These are phyloP conservation scores for Scheffersomyces titani DNA, from an alignment of 1,139 yeast species.

Conservation along the genomic window DNA sequence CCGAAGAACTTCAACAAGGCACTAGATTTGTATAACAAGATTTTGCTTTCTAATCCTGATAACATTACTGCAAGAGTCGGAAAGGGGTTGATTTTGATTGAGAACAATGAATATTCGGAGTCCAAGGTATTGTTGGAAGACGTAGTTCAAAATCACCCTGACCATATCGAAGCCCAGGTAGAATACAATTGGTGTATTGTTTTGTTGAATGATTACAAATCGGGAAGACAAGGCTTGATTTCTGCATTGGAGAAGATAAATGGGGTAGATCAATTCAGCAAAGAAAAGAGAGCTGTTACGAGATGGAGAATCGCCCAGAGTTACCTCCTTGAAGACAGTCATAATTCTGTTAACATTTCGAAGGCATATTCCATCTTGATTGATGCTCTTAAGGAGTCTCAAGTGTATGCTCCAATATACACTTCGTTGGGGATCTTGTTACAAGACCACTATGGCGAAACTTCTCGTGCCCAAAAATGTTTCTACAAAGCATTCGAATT, in stretches of 20 bases:
- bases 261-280: conserved; percentile 54
- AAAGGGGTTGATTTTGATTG: conserved; percentile 74
- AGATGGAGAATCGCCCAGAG: conserved; percentile 77
- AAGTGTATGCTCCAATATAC: conserved; percentile 72
- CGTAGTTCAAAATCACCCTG: conserved; percentile 53
- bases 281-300: conserved; percentile 58
- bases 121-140: conserved; percentile 56
- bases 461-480: conserved; percentile 76
- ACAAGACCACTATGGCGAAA: conserved; percentile 56
- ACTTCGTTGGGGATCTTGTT: conserved; percentile 79
- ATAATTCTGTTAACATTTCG: conserved; percentile 31
- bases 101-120: conserved; percentile 54
- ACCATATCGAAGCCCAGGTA: conserved; percentile 59
- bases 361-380: conserved; percentile 56
- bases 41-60: conserved; percentile 50
- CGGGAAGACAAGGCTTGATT: conserved; percentile 56
- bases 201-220: conserved; percentile 47
- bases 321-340: conserved; percentile 25
- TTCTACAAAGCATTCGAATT: conserved; percentile 88
- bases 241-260: conserved; percentile 42
- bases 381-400: conserved; percentile 61
- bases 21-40: conserved; percentile 63
- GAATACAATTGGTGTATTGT: conserved; percentile 84
- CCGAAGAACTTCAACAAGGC: conserved; percentile 87
- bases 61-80: conserved; percentile 74